Percentiles rank a stretch among this genome's conserved stretches.
These are phyloP conservation scores for barrel medic (Medicago truncatula) DNA, from an alignment of 306 rosid genomes.

Conservation along the genomic window DNA sequence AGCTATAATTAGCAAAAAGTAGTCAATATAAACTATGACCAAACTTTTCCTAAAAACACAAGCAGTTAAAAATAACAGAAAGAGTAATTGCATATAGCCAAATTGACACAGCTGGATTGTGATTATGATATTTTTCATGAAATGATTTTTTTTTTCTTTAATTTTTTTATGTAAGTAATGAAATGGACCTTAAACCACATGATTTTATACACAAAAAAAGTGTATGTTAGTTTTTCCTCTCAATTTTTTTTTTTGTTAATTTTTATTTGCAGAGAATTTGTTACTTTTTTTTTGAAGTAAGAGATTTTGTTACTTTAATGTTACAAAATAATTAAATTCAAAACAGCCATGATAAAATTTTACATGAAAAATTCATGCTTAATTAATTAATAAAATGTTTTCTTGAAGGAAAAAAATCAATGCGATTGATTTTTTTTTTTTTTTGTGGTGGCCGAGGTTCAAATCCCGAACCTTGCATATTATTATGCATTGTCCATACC, in stretches of 20 bases:
- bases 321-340: not conserved
- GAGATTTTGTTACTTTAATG: not conserved
- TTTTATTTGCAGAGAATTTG: not conserved
- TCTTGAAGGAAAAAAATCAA: no score
- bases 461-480: no score
- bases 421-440: no score
- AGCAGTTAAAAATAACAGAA: not conserved
- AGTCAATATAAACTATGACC: not conserved
- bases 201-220: not conserved
- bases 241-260: not conserved
- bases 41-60: not conserved
- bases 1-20: not conserved
- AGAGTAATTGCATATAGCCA: not conserved
- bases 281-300: no score
- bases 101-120: constrained; percentile 26
- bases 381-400: no score
- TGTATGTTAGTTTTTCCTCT: no score
- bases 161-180: no score
- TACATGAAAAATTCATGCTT: no score
- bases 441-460: no score
- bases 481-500: no score
- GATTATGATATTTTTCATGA: not conserved
- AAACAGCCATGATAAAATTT: no score
- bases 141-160: not conserved
- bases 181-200: not conserved